Evolutionary conservation across 1,139 yeast genomes (phyloP).

Genomic region (Candida tetrigidarum): DNA sequence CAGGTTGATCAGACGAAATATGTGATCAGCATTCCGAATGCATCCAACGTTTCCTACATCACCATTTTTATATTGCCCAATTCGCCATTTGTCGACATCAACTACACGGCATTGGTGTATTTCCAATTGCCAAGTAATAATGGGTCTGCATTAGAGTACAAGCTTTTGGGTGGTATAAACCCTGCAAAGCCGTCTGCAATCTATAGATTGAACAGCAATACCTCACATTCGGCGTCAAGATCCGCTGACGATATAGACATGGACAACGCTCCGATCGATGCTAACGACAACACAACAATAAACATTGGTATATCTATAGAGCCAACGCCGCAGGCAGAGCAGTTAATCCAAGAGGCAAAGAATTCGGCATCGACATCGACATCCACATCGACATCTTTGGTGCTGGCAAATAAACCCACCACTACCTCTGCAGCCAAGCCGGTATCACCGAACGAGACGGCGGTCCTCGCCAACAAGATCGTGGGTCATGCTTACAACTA

Average conservation of each 20-base stretch:
- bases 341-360: constrained; percentile 41
- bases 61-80: constrained; percentile 80
- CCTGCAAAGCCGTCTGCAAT: constrained; percentile 88
- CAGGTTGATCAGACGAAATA: constrained; percentile 69
- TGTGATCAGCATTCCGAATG: constrained; percentile 64
- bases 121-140: constrained; percentile 73
- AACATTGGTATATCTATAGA: constrained; percentile 91
- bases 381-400: constrained; percentile 25
- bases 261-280: constrained; percentile 20
- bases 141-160: constrained; percentile 55
- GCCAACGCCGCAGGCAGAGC: constrained; percentile 63
- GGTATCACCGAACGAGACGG: constrained; percentile 34
- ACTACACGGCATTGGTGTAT: constrained; percentile 81
- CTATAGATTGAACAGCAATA: constrained; percentile 70
- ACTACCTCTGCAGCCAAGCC: constrained; percentile 20
- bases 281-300: constrained; percentile 39
- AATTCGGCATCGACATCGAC: too few relatives aligned
- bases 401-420: constrained; percentile 19
- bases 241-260: constrained; percentile 35
- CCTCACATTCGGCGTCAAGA: constrained; percentile 19
- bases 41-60: constrained; percentile 68
- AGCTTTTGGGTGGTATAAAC: constrained; percentile 76
- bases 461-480: constrained; percentile 78
- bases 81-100: constrained; percentile 60
- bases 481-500: constrained; percentile 92